Percentiles rank a stretch among this genome's conserved stretches.
Evolutionary conservation across 1,139 yeast species (phyloP).

Genomic region (Kurtzmaniella natalensis): DNA sequence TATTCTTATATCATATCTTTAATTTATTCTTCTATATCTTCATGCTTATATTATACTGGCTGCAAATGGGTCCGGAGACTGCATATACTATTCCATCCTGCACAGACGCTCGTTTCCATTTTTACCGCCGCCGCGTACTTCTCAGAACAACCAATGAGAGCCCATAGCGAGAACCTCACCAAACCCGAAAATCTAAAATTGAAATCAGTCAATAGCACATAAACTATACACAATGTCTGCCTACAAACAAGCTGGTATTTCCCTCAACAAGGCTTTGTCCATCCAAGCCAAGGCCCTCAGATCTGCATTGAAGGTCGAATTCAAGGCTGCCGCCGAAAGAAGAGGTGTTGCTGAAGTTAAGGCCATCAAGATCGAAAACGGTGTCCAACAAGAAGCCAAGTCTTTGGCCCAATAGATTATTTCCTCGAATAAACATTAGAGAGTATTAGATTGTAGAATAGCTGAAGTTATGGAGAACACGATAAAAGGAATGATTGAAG

Average conservation of each 20-base stretch:
- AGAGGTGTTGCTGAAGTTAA: constrained; percentile 76
- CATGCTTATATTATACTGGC: no score
- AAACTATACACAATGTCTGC: constrained; percentile 48
- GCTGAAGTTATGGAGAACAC: no score
- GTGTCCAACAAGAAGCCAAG: constrained; percentile 43
- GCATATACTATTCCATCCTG: no score
- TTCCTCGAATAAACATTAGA: not conserved
- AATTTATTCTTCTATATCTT: no score
- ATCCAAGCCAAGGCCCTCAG: constrained; percentile 89
- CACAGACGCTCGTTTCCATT: no score
- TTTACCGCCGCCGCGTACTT: no score
- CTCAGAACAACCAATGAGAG: constrained; percentile 7
- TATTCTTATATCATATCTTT: no score
- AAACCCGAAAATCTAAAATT: constrained; percentile 1
- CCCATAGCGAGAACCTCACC: constrained; percentile 1
- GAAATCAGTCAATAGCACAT: not conserved
- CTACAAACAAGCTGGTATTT: constrained; percentile 84
- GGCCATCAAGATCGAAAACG: constrained; percentile 70
- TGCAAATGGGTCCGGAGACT: no score
- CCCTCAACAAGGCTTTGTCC: constrained; percentile 86
- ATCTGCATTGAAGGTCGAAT: constrained; percentile 83
- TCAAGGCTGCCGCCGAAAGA: constrained; percentile 69
- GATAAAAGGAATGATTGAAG: no score
- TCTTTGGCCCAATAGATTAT: constrained; percentile 19
- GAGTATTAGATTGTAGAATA: no score